phyloP scores from a whole-genome alignment of 352 stramenopile genomes.

The Phytopythium mirpurense region DNA sequence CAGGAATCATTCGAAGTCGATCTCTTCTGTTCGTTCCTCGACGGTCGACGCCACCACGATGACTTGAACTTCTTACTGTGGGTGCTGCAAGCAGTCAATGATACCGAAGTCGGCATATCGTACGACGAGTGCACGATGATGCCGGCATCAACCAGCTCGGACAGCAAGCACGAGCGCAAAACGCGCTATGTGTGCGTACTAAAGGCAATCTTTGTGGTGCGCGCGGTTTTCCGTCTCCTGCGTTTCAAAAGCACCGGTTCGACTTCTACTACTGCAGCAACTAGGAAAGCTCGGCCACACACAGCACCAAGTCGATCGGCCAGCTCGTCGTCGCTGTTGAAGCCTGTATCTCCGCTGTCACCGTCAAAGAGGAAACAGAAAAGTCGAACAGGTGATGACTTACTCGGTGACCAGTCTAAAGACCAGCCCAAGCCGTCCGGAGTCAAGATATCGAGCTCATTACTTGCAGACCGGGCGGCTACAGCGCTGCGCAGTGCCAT shows the following conservation, averaged over 20 bases:
- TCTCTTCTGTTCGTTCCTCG: constrained; percentile 58
- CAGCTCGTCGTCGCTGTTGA: not conserved
- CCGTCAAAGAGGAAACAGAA: constrained; percentile 26
- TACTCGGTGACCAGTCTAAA: not conserved
- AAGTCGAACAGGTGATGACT: constrained; percentile 15
- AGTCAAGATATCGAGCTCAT: not conserved
- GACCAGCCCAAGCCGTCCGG: not conserved
- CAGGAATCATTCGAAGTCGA: constrained; percentile 26
- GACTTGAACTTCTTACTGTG: constrained; percentile 54
- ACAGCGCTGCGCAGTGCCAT: constrained; percentile 18
- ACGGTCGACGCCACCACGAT: constrained; percentile 24
- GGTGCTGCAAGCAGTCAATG: constrained; percentile 43
- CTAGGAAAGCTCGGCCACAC: constrained; percentile 8
- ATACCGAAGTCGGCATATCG: constrained; percentile 36
- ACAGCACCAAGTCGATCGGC: constrained; percentile 1
- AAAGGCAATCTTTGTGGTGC: constrained; percentile 45
- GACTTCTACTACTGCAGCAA: constrained; percentile 16
- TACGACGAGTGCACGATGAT: constrained; percentile 24
- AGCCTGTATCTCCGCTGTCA: not conserved
- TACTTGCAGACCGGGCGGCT: constrained; percentile 11
- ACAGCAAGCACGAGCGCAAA: not conserved
- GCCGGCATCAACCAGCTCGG: not conserved
- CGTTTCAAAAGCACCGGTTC: constrained; percentile 23
- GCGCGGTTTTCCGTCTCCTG: constrained; percentile 42
- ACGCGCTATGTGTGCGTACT: constrained; percentile 36